Conservation (phyloP, 1,284 basidiomycete species). For the Trichosporon ovoides region DNA sequence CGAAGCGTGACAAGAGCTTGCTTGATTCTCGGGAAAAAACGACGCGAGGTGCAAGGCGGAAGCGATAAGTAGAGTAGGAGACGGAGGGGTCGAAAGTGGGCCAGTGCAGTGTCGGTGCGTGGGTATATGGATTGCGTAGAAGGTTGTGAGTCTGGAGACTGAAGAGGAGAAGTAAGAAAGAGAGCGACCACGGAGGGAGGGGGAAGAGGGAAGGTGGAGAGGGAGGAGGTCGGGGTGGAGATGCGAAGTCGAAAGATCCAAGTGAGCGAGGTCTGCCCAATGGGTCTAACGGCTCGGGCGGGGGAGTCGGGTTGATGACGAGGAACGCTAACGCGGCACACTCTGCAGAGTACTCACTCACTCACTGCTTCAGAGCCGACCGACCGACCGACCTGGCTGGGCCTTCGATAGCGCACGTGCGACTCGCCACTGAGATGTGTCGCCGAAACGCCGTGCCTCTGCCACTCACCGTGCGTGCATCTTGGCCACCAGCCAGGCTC, state of each 20-base stretch:
- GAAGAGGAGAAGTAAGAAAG: background rate
- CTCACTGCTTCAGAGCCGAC: no score
- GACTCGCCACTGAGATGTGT: background rate
- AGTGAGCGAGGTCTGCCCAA: conserved; percentile 5
- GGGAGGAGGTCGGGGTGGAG: background rate
- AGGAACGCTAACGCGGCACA: background rate
- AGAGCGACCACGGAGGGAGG: background rate
- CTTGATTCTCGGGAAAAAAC: background rate
- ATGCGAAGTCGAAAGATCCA: background rate
- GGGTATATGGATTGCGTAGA: background rate
- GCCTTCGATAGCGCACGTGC: background rate
- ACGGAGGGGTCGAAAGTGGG: background rate
- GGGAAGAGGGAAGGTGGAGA: background rate
- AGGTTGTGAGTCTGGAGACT: background rate
- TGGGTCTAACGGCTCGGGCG: background rate
- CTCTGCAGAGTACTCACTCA: no score
- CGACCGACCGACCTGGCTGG: no score
- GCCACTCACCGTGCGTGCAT: no score
- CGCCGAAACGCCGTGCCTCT: conserved; percentile 4
- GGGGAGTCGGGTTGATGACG: conserved; percentile 2
- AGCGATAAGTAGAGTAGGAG: no score
- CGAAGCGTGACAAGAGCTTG: conserved; percentile 3
- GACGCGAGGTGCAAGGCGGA: background rate
- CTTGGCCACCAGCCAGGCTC: no score
- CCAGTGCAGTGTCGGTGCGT: background rate